Conservation (phyloP, 2,329 filamentous ascomycete species). For the Aschersonia sp. region DNA sequence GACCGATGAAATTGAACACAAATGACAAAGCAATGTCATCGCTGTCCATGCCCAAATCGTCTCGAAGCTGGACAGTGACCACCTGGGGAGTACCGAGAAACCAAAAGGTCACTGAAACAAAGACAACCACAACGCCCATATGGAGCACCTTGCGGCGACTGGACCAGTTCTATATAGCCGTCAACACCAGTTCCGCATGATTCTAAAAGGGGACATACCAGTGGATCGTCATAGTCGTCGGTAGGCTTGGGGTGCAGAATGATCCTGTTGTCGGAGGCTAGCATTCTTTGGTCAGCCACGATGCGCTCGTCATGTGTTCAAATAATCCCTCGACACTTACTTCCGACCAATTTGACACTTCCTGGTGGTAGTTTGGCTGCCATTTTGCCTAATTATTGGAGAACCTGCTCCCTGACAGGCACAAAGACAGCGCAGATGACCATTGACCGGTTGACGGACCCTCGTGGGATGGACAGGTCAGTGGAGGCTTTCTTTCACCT, state of each 20-base stretch:
- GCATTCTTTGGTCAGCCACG: neutral
- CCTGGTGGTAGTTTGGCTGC: neutral
- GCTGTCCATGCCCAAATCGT: slow-evolving; percentile 13
- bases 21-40: slow-evolving; percentile 11
- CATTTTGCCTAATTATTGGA: neutral
- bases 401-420: neutral
- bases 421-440: too few relatives aligned
- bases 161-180: neutral
- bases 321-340: too few relatives aligned
- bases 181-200: neutral
- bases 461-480: neutral
- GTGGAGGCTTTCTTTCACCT: neutral
- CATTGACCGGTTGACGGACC: too few relatives aligned
- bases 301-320: too few relatives aligned
- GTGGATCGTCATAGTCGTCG: neutral
- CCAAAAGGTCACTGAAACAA: slow-evolving; percentile 52
- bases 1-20: slow-evolving; percentile 14
- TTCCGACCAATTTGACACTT: neutral
- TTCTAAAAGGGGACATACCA: neutral
- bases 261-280: neutral
- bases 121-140: slow-evolving; percentile 40
- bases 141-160: slow-evolving; percentile 4
- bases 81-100: slow-evolving; percentile 29
- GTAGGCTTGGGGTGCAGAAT: neutral
- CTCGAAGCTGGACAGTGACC: slow-evolving; percentile 1